These are phyloP conservation scores for Senecio squalidus DNA, from an alignment of 140 eudicot genomes.

Conservation along the genomic window DNA sequence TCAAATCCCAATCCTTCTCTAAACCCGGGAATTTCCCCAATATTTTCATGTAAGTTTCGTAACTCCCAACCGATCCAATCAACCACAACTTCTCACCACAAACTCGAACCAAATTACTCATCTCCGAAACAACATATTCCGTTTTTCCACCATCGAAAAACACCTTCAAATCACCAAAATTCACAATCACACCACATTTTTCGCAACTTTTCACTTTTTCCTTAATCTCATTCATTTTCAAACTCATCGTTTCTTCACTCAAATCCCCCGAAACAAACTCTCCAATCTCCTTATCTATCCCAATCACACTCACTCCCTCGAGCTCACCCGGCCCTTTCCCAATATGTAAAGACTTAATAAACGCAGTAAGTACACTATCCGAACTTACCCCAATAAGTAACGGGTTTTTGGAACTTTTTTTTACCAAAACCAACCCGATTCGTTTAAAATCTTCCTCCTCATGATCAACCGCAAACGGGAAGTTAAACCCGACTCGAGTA, in stretches of 20 bases:
- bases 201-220: constrained; percentile 24
- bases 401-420: constrained; percentile 46
- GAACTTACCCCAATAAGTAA: constrained; percentile 63
- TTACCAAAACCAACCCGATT: constrained; percentile 46
- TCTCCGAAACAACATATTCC: constrained; percentile 33
- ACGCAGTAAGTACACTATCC: constrained; percentile 36
- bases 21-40: constrained; percentile 44
- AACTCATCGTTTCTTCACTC: constrained; percentile 45
- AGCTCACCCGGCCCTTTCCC: constrained; percentile 39
- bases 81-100: constrained; percentile 61
- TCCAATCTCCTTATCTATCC: constrained; percentile 41
- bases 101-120: constrained; percentile 43
- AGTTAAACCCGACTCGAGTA: constrained; percentile 31
- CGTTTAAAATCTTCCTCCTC: constrained; percentile 40
- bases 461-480: constrained; percentile 44
- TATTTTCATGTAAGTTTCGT: constrained; percentile 49
- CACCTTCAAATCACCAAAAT: constrained; percentile 63
- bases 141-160: constrained; percentile 38
- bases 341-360: constrained; percentile 34
- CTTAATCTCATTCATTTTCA: constrained; percentile 52
- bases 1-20: constrained; percentile 83
- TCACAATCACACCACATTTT: constrained; percentile 46
- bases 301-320: constrained; percentile 34
- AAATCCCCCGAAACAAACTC: constrained; percentile 37
- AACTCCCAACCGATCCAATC: constrained; percentile 54